Conservation (phyloP, 2,329 filamentous ascomycete genomes). For the Botrytis galanthina region DNA sequence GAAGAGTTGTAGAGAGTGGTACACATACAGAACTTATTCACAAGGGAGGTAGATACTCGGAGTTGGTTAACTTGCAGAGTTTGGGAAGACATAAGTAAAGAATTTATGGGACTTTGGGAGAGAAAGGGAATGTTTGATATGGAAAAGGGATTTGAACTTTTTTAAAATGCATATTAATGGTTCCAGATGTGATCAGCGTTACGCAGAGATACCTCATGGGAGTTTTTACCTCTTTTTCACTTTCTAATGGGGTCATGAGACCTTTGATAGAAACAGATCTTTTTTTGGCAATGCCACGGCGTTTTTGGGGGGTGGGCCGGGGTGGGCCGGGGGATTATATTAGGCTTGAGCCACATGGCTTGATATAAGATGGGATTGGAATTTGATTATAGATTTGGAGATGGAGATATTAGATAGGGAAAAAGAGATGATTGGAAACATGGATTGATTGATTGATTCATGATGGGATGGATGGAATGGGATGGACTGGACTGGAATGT, state of each 20-base stretch:
- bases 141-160: not conserved
- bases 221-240: not conserved
- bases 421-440: not conserved
- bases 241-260: not conserved
- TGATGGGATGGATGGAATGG: not conserved
- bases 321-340: not conserved
- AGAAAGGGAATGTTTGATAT: not conserved
- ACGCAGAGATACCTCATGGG: conserved; percentile 5
- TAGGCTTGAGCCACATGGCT: not conserved
- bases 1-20: conserved; percentile 79
- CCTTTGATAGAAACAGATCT: not conserved
- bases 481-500: not conserved
- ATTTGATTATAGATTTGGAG: not conserved
- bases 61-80: conserved; percentile 78
- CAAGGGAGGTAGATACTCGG: conserved; percentile 69
- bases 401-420: not conserved
- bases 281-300: conserved; percentile 8
- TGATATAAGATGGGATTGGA: not conserved
- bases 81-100: conserved; percentile 51
- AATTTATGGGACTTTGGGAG: not conserved
- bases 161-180: not conserved
- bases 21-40: conserved; percentile 72
- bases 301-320: not conserved
- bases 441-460: not conserved
- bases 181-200: not conserved